phyloP scores from a whole-genome alignment of 371 early-diverging fungal species.

The Umbelopsis sp. region DNA sequence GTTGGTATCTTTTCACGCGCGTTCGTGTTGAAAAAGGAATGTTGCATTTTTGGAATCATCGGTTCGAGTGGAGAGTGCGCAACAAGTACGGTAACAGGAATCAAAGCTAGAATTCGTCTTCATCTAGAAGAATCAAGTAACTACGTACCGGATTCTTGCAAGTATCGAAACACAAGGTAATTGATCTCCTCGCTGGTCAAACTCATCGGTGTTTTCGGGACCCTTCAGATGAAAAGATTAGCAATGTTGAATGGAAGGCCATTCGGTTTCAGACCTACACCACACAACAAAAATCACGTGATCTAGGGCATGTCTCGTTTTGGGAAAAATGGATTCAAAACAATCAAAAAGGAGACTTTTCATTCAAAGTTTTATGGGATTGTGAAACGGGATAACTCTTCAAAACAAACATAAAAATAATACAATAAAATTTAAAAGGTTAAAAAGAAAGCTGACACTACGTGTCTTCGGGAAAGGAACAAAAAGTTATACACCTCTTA shows the following conservation, averaged over 20 bases:
- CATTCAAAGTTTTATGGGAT: too few species aligned
- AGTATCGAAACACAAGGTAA: constrained; percentile 90
- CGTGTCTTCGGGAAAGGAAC: too few species aligned
- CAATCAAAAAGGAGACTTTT: too few species aligned
- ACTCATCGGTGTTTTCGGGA: constrained; percentile 51
- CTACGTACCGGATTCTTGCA: constrained; percentile 85
- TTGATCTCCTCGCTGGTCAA: constrained; percentile 93
- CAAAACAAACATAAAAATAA: too few species aligned
- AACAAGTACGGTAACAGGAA: background rate
- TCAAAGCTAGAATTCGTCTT: background rate
- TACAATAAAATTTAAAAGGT: too few species aligned
- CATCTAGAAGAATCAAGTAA: background rate
- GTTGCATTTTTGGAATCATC: background rate
- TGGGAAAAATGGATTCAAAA: too few species aligned
- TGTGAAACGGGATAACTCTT: too few species aligned
- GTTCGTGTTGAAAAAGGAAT: background rate
- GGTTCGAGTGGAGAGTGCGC: background rate
- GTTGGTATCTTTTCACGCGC: background rate
- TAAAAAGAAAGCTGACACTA: too few species aligned
- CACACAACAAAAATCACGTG: too few species aligned
- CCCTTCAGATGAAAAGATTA: constrained; percentile 1
- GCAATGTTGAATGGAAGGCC: background rate
- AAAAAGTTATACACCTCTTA: too few species aligned
- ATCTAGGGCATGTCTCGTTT: too few species aligned
- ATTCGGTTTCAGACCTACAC: background rate